Percentiles rank a stretch among this genome's conserved stretches.
These are phyloP conservation scores for Yarrowia phangngaensis DNA, from an alignment of 805 yeast species.

Conservation along the genomic window DNA sequence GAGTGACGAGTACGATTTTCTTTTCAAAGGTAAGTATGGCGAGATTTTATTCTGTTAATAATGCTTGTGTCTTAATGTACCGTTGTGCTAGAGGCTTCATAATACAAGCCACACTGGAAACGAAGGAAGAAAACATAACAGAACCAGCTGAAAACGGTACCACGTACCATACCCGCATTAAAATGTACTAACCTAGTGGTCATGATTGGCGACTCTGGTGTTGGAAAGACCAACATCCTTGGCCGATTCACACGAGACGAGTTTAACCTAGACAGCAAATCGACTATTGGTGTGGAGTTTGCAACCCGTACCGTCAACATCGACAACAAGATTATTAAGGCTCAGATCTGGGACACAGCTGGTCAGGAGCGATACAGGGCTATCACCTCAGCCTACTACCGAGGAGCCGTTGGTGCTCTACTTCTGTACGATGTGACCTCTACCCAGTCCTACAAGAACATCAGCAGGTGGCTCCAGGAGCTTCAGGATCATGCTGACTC, in stretches of 20 bases:
- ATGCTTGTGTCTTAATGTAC: no score
- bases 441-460: slow-evolving; percentile 86
- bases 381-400: slow-evolving; percentile 91
- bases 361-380: slow-evolving; percentile 99
- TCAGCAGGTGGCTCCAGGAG: slow-evolving; percentile 88
- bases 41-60: no score
- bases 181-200: slow-evolving; percentile 52
- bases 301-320: slow-evolving; percentile 93
- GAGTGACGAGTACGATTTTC: slow-evolving; percentile 81
- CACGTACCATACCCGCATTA: neutral
- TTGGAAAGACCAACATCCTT: slow-evolving; percentile 90
- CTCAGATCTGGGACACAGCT: slow-evolving; percentile 99
- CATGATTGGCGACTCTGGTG: slow-evolving; percentile 94
- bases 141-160: slow-evolving; percentile 1
- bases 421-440: slow-evolving; percentile 94
- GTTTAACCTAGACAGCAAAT: slow-evolving; percentile 87
- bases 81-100: no score
- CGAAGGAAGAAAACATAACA: no score
- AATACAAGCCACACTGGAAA: no score
- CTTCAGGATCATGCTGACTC: slow-evolving; percentile 95
- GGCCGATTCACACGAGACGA: slow-evolving; percentile 95
- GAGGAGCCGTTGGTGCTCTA: slow-evolving; percentile 98
- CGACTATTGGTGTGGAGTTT: slow-evolving; percentile 97
- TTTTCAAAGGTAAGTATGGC: slow-evolving; percentile 56
- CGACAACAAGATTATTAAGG: slow-evolving; percentile 92